These are phyloP conservation scores for Thymus quinquecostatus DNA, from an alignment of 257 asterid species.

Conservation along the genomic window DNA sequence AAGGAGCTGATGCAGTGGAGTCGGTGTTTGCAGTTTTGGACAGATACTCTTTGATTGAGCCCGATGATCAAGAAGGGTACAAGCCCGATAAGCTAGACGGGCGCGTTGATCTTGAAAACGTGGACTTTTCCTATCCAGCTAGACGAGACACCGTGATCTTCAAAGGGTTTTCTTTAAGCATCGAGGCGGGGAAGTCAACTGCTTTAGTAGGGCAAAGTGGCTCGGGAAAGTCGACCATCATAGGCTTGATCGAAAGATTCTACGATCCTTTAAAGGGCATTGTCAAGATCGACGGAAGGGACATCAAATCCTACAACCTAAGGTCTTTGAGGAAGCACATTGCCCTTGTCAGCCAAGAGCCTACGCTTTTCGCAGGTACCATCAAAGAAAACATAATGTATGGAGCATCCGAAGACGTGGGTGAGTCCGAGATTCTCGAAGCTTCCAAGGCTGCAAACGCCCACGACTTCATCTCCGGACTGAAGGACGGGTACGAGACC, in stretches of 20 bases:
- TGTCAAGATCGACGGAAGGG: slow-evolving; percentile 75
- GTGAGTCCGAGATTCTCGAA: slow-evolving; percentile 73
- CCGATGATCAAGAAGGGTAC: too few species aligned
- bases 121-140: not conserved
- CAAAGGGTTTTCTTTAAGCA: slow-evolving; percentile 62
- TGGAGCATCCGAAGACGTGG: slow-evolving; percentile 67
- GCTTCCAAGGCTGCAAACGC: slow-evolving; percentile 83
- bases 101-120: not conserved
- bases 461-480: slow-evolving; percentile 79
- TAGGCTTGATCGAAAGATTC: slow-evolving; percentile 74
- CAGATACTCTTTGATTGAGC: too few species aligned
- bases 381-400: slow-evolving; percentile 90
- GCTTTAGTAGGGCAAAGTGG: slow-evolving; percentile 94
- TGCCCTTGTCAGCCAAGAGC: slow-evolving; percentile 97
- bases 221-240: slow-evolving; percentile 81
- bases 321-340: slow-evolving; percentile 67
- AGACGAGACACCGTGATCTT: not conserved
- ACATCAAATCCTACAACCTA: slow-evolving; percentile 61
- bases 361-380: slow-evolving; percentile 93
- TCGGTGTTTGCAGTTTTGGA: too few species aligned
- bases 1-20: too few species aligned
- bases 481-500: slow-evolving; percentile 88
- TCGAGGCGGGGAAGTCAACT: slow-evolving; percentile 77
- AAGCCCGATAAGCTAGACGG: not conserved
- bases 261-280: slow-evolving; percentile 58